phyloP scores from a whole-genome alignment of 495 filamentous ascomycete genomes.

The Penicillium daleae region DNA sequence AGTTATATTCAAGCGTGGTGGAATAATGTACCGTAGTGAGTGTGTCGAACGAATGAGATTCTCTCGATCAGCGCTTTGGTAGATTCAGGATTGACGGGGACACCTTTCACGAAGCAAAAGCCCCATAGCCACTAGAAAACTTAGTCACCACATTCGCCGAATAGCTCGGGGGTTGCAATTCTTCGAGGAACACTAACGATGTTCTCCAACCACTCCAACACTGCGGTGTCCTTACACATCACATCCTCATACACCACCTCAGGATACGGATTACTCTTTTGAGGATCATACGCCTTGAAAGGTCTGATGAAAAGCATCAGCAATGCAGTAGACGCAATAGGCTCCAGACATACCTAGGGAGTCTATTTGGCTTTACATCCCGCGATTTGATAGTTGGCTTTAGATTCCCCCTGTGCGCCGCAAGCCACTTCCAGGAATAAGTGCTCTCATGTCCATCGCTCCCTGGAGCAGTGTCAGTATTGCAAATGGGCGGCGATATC shows the following conservation, averaged over 20 bases:
- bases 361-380: neutral
- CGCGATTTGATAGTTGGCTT: neutral
- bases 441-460: slow-evolving; percentile 56
- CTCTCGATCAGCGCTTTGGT: slow-evolving; percentile 74
- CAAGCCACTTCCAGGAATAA: slow-evolving; percentile 58
- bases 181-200: slow-evolving; percentile 52
- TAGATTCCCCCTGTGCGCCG: slow-evolving; percentile 18
- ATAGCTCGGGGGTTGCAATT: neutral
- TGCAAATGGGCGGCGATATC: neutral
- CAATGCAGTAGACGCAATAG: neutral
- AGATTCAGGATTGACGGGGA: slow-evolving; percentile 66
- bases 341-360: neutral
- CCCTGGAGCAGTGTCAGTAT: slow-evolving; percentile 36
- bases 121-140: slow-evolving; percentile 56
- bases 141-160: neutral
- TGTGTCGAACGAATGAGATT: slow-evolving; percentile 81
- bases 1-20: neutral
- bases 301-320: neutral
- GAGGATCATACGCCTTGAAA: neutral
- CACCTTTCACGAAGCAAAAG: slow-evolving; percentile 70
- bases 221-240: slow-evolving; percentile 58
- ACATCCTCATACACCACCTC: slow-evolving; percentile 60
- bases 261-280: slow-evolving; percentile 42
- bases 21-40: slow-evolving; percentile 73
- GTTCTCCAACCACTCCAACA: slow-evolving; percentile 58